Base-by-base conservation (phyloP, 345 rosid genomes). In the Arabis hirsuta region DNA sequence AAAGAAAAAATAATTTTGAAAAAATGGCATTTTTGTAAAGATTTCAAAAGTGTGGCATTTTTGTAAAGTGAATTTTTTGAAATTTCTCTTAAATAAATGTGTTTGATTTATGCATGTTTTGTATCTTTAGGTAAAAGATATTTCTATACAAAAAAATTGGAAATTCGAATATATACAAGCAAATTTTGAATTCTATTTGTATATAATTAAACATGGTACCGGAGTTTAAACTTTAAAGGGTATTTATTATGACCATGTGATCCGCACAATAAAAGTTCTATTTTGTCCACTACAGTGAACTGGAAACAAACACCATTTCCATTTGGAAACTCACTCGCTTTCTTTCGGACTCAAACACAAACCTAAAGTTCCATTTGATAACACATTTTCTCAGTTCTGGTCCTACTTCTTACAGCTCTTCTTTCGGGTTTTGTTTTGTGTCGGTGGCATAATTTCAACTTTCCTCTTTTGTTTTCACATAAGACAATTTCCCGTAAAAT, bases 391-490 rank as follows among this genome's bases (percentile, higher is more conserved):
- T n/a, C 27, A 12, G 7, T 52, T 51, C 41, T 67, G 73, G 73
- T 60, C 78, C 73, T 67, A 74, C 74, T 45, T 36, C 54, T 14
- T 76, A 69, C 74, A 69, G 65, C 70, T 67, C 24, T 54, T 67
- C 24, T 54, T 36, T 68, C 32, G 60, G 16, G 16, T 58, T 63
- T 12, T 72, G 14, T 45, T 3, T 69, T 63, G 55, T 69, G 75
- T 76, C 79, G 79, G 79, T 76, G 79, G 6, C 71, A 38, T 62
- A 48, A 36, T 38, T 69, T 69, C 79, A 69, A 69, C 79, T 54
- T 29, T 38, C 52, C 32, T 62, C 62, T 44, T 27, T 27, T 38
- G 38, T 45, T 38, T 62, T 55, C 74, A 76, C 79, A 76, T 16
- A 54, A 7, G 12, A 43, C 68, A 60, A 10, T 76, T 55, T 45